Evolutionary conservation across 192 early-diverging fungal species (phyloP), one percentile per base, ranked within the genome.

Genomic region (Pilaira anomala): DNA sequence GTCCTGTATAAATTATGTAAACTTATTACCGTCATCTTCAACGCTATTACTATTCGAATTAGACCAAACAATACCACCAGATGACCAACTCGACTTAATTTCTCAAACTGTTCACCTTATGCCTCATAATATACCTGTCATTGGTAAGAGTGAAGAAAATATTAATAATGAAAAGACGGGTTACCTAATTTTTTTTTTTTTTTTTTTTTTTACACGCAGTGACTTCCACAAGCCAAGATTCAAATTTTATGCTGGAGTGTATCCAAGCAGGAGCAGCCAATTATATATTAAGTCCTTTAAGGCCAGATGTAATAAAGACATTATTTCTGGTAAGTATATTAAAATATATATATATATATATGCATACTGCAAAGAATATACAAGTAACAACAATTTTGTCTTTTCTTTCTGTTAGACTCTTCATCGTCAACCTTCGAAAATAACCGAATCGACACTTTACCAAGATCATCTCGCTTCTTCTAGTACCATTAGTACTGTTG

Each of bases 211-310:
- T 50, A 44, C 42, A 26, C 28, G 3, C 42, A 72, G 70, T 72
- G 0, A 66, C 39, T 29, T 66, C 59, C 24, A 62, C 36, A 7
- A 54, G 46, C 4, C 59, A 72, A 44, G 33, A 59, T 21, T 30
- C 65, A 0, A 25, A 30, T 1, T 72, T 66, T 62, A 73, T 73
- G 71, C 55, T 73, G 26, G 54, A 67, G n/a, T 73, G 71, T 48
- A 48, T 73, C 14, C 54, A 73, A 53, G 60, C 59, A 21, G 71
- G 71, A 45, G 71, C 71, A 42, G 61, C 65, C 11, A 65, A 73
- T 48, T 73, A 73, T 33, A 45, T 73, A 24, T 28, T 73, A 22
- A 62, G 67, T 57, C 71, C 71, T 13, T 28, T 73, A 8, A 44
- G 56, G 21, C 33, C 24, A 18, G 54, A 73, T 58, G 71, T 73